phyloP scores from a whole-genome alignment of 352 stramenopile species.

The Thalassiosira oceanica region DNA sequence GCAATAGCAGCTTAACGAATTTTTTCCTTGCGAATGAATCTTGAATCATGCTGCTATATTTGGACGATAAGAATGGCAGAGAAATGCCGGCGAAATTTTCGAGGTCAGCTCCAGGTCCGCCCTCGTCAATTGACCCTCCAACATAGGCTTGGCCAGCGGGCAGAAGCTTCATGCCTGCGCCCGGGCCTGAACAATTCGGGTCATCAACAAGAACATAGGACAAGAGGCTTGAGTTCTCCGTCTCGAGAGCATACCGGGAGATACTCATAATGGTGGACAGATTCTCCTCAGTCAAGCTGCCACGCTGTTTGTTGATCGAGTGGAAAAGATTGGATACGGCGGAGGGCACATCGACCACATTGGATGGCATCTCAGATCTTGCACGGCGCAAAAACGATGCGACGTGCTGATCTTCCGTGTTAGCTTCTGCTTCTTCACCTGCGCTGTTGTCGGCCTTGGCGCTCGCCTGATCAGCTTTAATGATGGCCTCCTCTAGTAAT shows the following conservation, averaged over 20 bases:
- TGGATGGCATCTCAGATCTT: neutral
- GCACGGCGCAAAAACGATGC: neutral
- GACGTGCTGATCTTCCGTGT: neutral
- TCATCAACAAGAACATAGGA: conserved; percentile 10
- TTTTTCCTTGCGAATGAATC: neutral
- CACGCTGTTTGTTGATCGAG: neutral
- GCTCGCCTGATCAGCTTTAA: neutral
- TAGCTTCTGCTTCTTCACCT: neutral
- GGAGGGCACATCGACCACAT: neutral
- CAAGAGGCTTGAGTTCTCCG: neutral
- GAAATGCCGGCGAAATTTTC: conserved; percentile 7
- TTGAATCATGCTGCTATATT: conserved; percentile 9
- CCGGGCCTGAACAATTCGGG: no score
- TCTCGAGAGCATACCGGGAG: conserved; percentile 8
- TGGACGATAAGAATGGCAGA: conserved; percentile 3
- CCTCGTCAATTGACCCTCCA: conserved; percentile 5
- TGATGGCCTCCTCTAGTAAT: neutral
- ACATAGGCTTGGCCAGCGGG: conserved; percentile 4
- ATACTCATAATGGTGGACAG: conserved; percentile 3
- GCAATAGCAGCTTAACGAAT: neutral
- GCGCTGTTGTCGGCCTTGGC: neutral
- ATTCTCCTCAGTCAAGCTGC: neutral
- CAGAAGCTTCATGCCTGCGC: conserved; percentile 11
- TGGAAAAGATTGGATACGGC: neutral
- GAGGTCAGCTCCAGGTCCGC: conserved; percentile 4